Conservation (phyloP, 1,139 yeast genomes). For the Tardiomyces depauwii region DNA sequence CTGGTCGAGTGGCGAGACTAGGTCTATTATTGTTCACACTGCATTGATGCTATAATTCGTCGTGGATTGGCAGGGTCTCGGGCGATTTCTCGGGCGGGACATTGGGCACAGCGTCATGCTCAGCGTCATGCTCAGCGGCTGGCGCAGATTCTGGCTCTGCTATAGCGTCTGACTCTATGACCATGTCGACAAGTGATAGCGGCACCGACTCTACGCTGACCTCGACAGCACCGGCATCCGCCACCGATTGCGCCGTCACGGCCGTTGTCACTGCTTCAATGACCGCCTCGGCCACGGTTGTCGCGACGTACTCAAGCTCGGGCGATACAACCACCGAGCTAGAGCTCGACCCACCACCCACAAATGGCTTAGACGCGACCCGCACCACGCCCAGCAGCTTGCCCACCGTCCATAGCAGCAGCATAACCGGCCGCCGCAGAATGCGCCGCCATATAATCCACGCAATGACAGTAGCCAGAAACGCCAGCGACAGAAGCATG, state of each 20-base stretch:
- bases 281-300: too few relatives aligned
- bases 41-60: not conserved
- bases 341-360: not conserved
- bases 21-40: not conserved
- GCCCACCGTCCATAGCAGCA: conserved; percentile 48
- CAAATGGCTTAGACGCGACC: not conserved
- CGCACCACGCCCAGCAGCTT: conserved; percentile 35
- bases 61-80: not conserved
- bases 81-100: too few relatives aligned
- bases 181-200: too few relatives aligned
- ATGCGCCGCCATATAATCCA: conserved; percentile 62
- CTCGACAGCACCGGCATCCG: not conserved
- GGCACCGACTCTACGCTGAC: too few relatives aligned
- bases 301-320: too few relatives aligned
- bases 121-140: too few relatives aligned
- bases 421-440: conserved; percentile 42
- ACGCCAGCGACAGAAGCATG: conserved; percentile 48
- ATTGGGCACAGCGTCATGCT: too few relatives aligned
- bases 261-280: not conserved
- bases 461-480: conserved; percentile 41
- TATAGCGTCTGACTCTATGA: too few relatives aligned
- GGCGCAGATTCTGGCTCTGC: too few relatives aligned
- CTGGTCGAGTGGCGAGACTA: conserved; percentile 59
- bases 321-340: too few relatives aligned
- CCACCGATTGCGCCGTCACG: not conserved